A percentile compares a stretch with the other conserved stretches of the same genome.
phyloP scores from a whole-genome alignment of 331 rosid genomes.

The Ulmus americana region DNA sequence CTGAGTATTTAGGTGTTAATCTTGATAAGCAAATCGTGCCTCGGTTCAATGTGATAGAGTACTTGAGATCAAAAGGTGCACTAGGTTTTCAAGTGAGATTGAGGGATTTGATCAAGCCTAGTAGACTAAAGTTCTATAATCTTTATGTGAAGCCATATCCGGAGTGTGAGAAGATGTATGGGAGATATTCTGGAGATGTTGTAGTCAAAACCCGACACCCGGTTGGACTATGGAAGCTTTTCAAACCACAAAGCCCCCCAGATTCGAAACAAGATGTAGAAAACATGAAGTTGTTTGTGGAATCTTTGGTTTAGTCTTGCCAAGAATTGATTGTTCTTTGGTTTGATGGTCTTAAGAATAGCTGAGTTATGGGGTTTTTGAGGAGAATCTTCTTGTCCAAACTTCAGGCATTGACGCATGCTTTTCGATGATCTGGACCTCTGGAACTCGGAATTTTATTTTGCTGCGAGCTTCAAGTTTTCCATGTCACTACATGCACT shows the following conservation, averaged over 20 bases:
- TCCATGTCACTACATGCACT: no score
- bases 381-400: no score
- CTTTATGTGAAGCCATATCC: constrained; percentile 87
- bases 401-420: no score
- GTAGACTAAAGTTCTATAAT: constrained; percentile 75
- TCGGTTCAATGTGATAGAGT: constrained; percentile 59
- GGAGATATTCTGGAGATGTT: constrained; percentile 38
- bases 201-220: constrained; percentile 50
- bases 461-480: no score
- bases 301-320: constrained; percentile 30
- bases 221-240: constrained; percentile 67
- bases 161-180: constrained; percentile 61
- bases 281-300: constrained; percentile 64
- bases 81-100: constrained; percentile 56
- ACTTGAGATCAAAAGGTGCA: constrained; percentile 63
- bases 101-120: constrained; percentile 62
- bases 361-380: no score
- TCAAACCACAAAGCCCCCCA: constrained; percentile 47
- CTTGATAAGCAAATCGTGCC: constrained; percentile 80
- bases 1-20: constrained; percentile 69
- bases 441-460: no score
- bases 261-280: constrained; percentile 44
- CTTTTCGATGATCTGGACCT: no score
- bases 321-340: no score
- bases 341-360: no score